Percentiles rank a stretch among this genome's conserved stretches.
phyloP scores from a whole-genome alignment of 2,329 filamentous ascomycete species.

The Fusarium haematococcum region DNA sequence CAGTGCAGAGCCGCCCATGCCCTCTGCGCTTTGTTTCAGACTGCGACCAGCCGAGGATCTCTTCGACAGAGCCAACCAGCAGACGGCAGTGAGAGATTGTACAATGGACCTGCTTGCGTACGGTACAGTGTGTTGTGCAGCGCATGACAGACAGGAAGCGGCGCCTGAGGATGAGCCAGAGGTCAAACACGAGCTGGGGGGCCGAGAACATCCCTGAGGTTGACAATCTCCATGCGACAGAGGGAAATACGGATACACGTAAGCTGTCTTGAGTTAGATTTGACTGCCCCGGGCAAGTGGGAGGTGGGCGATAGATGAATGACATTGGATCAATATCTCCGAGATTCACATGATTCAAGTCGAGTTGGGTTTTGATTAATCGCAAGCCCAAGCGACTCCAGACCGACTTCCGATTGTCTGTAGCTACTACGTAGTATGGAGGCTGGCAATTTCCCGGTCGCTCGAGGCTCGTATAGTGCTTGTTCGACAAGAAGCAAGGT shows the following conservation, averaged over 20 bases:
- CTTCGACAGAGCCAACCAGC: conserved; percentile 28
- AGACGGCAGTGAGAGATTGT: conserved; percentile 31
- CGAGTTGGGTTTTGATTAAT: not conserved
- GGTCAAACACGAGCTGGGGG: conserved; percentile 17
- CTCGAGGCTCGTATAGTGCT: conserved; percentile 29
- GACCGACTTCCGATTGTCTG: not conserved
- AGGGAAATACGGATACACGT: conserved; percentile 31
- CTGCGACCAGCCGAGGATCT: conserved; percentile 12
- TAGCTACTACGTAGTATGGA: not conserved
- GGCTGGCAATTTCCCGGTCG: conserved; percentile 35
- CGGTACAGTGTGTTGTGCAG: conserved; percentile 25
- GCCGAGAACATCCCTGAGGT: conserved; percentile 19
- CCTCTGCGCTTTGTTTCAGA: conserved; percentile 36
- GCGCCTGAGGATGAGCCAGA: conserved; percentile 20
- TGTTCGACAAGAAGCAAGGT: conserved; percentile 21
- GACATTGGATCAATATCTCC: not conserved
- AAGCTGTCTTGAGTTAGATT: conserved; percentile 20
- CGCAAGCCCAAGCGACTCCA: not conserved
- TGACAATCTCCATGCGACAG: conserved; percentile 4
- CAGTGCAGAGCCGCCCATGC: conserved; percentile 33
- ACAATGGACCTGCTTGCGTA: not conserved
- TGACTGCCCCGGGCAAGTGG: not conserved
- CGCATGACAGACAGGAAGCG: conserved; percentile 13
- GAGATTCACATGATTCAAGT: not conserved
- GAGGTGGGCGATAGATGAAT: not conserved